These are phyloP conservation scores for Phyllosticta citrichinensis DNA, from an alignment of 2,329 filamentous ascomycete species.

Conservation along the genomic window DNA sequence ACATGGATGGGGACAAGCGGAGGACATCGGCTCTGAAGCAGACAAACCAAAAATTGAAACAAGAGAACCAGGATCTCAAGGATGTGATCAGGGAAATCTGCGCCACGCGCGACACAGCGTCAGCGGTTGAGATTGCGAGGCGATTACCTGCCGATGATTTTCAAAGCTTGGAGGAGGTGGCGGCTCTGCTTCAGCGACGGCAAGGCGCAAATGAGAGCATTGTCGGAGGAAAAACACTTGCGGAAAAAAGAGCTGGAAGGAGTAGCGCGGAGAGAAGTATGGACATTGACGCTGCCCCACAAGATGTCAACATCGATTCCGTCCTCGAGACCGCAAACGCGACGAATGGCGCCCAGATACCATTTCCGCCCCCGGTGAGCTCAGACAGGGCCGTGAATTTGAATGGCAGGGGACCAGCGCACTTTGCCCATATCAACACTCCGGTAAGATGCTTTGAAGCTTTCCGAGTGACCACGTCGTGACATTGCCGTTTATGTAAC, in stretches of 20 bases:
- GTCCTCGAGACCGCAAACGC: neutral
- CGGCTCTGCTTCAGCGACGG: neutral
- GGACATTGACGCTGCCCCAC: neutral
- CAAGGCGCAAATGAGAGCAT: neutral
- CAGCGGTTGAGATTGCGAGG: neutral
- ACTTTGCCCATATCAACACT: neutral
- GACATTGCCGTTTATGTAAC: neutral
- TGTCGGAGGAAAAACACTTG: neutral
- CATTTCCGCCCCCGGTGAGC: neutral
- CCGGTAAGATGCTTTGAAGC: neutral
- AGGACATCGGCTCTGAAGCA: slow-evolving; percentile 13
- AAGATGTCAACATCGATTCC: neutral
- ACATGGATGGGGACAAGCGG: slow-evolving; percentile 12
- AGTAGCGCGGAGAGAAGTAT: neutral
- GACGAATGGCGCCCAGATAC: neutral
- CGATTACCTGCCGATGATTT: neutral
- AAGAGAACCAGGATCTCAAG: neutral
- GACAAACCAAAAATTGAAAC: neutral
- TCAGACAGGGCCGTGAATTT: neutral
- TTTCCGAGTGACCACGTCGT: neutral
- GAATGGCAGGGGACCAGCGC: neutral
- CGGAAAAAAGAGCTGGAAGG: neutral
- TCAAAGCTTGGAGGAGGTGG: neutral
- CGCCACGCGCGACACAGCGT: neutral
- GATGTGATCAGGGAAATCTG: neutral